phyloP scores from a whole-genome alignment of 1,139 yeast species.

The Saccharomyces hybrid region DNA sequence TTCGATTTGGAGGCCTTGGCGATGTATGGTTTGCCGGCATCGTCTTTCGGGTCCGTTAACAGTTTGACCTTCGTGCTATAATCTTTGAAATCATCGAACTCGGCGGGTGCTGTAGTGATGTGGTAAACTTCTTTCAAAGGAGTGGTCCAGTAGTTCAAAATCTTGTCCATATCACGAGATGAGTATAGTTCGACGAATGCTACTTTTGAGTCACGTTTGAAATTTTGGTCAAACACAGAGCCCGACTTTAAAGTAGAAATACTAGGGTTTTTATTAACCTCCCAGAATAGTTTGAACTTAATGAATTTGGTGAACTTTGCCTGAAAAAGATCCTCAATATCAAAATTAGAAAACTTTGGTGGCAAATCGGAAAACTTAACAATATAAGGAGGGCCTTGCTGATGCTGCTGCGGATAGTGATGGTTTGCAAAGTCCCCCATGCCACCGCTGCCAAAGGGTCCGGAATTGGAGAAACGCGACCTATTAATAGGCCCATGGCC shows the following conservation, averaged over 20 bases:
- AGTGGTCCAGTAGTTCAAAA: constrained; percentile 26
- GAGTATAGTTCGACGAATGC: constrained; percentile 54
- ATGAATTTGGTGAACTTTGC: constrained; percentile 33
- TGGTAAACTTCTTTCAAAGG: constrained; percentile 27
- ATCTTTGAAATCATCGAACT: constrained; percentile 28
- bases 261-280: constrained; percentile 30
- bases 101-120: constrained; percentile 23
- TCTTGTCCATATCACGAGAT: constrained; percentile 41
- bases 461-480: constrained; percentile 8
- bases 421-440: constrained; percentile 4
- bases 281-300: constrained; percentile 38
- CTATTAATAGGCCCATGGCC: background rate
- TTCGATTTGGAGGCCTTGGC: constrained; percentile 34
- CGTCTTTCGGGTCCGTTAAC: constrained; percentile 22
- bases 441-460: constrained; percentile 5
- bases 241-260: constrained; percentile 20
- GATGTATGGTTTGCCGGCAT: constrained; percentile 21
- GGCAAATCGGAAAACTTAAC: constrained; percentile 49
- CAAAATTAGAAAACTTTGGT: constrained; percentile 30
- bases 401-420: constrained; percentile 6
- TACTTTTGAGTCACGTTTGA: constrained; percentile 39
- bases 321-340: constrained; percentile 33
- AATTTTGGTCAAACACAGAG: constrained; percentile 26
- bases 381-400: constrained; percentile 46
- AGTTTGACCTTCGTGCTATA: constrained; percentile 23